Evolutionary conservation across 306 rosid genomes (phyloP), one percentile per base, ranked within the genome.

Genomic region (Adenanthera pavonina): DNA sequence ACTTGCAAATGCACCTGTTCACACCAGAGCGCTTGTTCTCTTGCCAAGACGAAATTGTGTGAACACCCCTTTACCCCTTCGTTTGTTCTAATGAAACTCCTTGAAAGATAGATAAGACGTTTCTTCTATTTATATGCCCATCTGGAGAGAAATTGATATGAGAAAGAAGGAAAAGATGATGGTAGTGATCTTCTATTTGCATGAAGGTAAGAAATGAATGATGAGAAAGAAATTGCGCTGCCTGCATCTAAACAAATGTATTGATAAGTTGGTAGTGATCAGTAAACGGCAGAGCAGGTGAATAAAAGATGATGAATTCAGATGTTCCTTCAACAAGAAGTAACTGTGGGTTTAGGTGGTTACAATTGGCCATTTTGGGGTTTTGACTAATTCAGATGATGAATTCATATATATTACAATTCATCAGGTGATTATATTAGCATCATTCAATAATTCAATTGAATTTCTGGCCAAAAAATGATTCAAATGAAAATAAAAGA

Each of bases 1-100:
- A 41, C 65, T 19, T 82, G 48, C 74, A 80, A 74, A 54, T 48
- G 65, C 70, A 68, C 53, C 48, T 59, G 44, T 36, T 71, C 69
- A 20, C 3, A 36, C 7, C 1, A 35, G 20, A 65, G 75, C 8
- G 54, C 68, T 69, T 61, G 34, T 51, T 12, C 14, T 74, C 35
- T 84, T 57, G 20, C 54, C 62, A 13, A 17, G 52, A 52, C 35
- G 41, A 30, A 10, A 33, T 30, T 33, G 34, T 33, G 17, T 11
- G 67, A 61, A 61, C 41, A 60, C 40, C 36, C 16, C 5, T 5
- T 30, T 60, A 10, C 43, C 30, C 62, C 13, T 30, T 30, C 19
- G 41, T 59, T 33, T 77, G 71, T 25, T 61, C 33, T 52, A 33
- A 3, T 43, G 52, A 43, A 67, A 64, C 54, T 74, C 44, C 35